A percentile compares a stretch with the other conserved stretches of the same genome.
Evolutionary conservation across 2,329 filamentous ascomycete genomes (phyloP).

Genomic region (Helminthosporium solani): DNA sequence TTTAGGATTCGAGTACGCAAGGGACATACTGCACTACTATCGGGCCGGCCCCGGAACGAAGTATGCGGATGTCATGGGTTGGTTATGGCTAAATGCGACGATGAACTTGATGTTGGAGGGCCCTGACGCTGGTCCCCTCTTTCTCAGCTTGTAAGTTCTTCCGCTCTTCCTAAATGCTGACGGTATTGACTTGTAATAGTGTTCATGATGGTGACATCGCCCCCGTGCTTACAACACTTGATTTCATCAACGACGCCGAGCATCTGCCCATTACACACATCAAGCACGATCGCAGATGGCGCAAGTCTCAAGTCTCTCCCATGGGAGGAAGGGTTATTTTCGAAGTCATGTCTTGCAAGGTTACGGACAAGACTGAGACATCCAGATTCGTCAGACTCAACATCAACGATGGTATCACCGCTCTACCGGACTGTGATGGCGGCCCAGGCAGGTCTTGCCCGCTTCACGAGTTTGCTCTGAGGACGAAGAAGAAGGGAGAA

Average conservation of each 20-base stretch:
- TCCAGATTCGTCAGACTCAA: slow-evolving; percentile 53
- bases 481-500: slow-evolving; percentile 44
- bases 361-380: background rate
- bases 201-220: slow-evolving; percentile 62
- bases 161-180: background rate
- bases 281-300: slow-evolving; percentile 51
- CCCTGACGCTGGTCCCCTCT: slow-evolving; percentile 49
- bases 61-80: slow-evolving; percentile 57
- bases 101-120: slow-evolving; percentile 50
- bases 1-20: slow-evolving; percentile 58
- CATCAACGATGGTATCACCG: slow-evolving; percentile 59
- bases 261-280: slow-evolving; percentile 52
- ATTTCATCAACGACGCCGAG: slow-evolving; percentile 48
- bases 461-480: slow-evolving; percentile 46
- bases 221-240: slow-evolving; percentile 55
- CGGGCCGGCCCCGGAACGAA: slow-evolving; percentile 58
- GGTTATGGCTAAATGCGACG: slow-evolving; percentile 60
- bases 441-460: slow-evolving; percentile 53
- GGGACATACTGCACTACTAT: slow-evolving; percentile 61
- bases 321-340: slow-evolving; percentile 60
- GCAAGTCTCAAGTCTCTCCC: slow-evolving; percentile 56
- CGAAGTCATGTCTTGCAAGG: slow-evolving; percentile 51
- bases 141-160: slow-evolving; percentile 56
- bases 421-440: slow-evolving; percentile 48
- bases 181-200: slow-evolving; percentile 19